These are phyloP conservation scores for Fusarium liriodendri DNA, from an alignment of 2,329 filamentous ascomycete genomes.

Conservation along the genomic window DNA sequence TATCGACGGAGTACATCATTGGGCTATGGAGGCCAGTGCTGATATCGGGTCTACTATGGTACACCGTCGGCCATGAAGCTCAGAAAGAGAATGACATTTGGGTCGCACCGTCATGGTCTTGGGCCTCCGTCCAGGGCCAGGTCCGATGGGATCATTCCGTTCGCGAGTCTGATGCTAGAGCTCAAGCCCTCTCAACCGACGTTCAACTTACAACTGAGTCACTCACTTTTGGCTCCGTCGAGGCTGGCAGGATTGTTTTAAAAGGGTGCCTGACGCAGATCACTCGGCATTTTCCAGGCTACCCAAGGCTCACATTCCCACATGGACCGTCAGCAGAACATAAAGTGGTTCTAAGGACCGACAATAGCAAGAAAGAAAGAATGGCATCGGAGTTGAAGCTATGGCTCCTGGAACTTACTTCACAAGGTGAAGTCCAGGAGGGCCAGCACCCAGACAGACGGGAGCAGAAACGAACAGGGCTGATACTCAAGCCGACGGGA, in stretches of 20 bases:
- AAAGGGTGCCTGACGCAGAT: background rate
- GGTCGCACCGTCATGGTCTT: background rate
- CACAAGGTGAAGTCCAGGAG: background rate
- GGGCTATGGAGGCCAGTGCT: background rate
- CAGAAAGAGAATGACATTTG: background rate
- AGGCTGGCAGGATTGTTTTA: background rate
- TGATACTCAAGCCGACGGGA: background rate
- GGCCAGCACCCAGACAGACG: background rate
- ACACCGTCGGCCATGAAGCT: background rate
- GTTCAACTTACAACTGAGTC: background rate
- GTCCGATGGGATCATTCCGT: background rate
- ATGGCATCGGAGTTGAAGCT: too few species aligned
- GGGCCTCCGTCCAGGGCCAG: background rate
- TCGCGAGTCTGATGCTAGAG: background rate
- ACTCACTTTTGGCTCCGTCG: background rate
- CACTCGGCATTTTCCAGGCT: background rate
- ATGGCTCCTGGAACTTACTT: background rate
- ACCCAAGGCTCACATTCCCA: background rate
- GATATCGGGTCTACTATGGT: background rate
- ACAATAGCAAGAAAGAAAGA: background rate
- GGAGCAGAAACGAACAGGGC: background rate
- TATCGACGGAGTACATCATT: background rate
- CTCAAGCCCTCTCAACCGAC: background rate
- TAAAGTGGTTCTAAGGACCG: background rate
- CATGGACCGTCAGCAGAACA: background rate